Percentiles rank a stretch among this genome's conserved stretches.
Conservation (phyloP, 176 grass and related monocot species). For the Eragrostis curvula region DNA sequence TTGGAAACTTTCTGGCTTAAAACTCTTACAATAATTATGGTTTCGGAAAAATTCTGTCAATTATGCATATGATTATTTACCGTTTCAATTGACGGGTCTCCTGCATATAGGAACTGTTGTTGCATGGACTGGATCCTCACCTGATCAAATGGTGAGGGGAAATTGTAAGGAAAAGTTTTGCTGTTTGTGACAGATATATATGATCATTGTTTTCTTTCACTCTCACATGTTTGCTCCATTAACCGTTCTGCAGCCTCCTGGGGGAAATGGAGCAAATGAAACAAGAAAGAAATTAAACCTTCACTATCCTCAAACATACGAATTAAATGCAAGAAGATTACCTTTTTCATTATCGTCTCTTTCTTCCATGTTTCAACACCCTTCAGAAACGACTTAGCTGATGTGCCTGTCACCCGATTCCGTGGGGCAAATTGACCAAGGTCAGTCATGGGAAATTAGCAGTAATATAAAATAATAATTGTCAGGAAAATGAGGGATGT, state of each 20-base stretch:
- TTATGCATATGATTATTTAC: neutral
- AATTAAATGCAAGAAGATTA: no score
- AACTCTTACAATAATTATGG: neutral
- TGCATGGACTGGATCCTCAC: slow-evolving; percentile 54
- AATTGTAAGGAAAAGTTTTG: neutral
- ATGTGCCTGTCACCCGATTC: no score
- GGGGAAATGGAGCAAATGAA: no score
- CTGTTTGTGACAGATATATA: neutral
- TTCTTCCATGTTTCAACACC: no score
- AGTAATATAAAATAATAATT: no score
- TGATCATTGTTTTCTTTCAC: neutral
- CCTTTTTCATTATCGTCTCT: no score
- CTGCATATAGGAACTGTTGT: slow-evolving; percentile 33
- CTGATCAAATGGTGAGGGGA: neutral
- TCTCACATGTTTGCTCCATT: slow-evolving; percentile 22
- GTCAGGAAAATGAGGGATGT: no score
- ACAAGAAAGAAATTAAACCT: no score
- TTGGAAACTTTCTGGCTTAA: neutral
- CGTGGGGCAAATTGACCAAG: no score
- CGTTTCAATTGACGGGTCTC: neutral
- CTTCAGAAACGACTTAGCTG: no score
- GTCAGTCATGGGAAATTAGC: no score
- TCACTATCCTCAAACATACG: neutral
- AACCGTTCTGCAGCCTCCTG: neutral
- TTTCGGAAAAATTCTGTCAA: neutral